Base-by-base conservation (phyloP, 78 protist genomes). In the Dictyostelium capitatum region DNA sequence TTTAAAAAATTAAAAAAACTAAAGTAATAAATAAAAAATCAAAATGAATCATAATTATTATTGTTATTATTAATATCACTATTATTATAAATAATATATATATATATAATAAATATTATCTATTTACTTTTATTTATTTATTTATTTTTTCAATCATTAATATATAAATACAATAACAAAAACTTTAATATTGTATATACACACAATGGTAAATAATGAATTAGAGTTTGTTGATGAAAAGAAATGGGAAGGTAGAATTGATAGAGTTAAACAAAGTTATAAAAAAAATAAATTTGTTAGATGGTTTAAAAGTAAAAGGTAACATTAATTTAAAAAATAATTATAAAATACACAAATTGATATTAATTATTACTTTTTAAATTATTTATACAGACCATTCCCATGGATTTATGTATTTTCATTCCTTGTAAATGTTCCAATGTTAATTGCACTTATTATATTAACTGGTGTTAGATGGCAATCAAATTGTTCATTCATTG, bases 351-450 rank as follows among this genome's bases (percentile, higher is more conserved):
- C 20, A 59, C 19, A 6, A 3, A 19, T 59, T n/a, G 11, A 59
- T 59, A 9, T n/a, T n/a, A 19, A 59, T n/a, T n/a, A 59, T 3
- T 17, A 59, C 1, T n/a, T 59, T 59, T 0, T 7, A 19, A 59
- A 7, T 59, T 17, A 59, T 7, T n/a, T 59, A 51, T 4, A 77
- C 23, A 83, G 91, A 53, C 91, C 91, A 57, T 83, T 83, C 32
- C 91, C 91, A 73, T 83, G 80, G 80, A 73, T 83, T 43, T 30
- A 51, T 15, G 23, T 83, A 73, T 83, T 72, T 43, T 83, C 91
- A 56, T 69, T 83, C n/a, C 4, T 83, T 17, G 91, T 46, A 1
- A 83, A 83, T 83, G 30, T 83, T 4, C 91, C 91, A 73, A 83
- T 83, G 20, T 43, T 83, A 30, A 7, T 83, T 1, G 14, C 80